Base-by-base conservation (phyloP, 78 protist genomes). In the Dictyostelium purpureum region DNA sequence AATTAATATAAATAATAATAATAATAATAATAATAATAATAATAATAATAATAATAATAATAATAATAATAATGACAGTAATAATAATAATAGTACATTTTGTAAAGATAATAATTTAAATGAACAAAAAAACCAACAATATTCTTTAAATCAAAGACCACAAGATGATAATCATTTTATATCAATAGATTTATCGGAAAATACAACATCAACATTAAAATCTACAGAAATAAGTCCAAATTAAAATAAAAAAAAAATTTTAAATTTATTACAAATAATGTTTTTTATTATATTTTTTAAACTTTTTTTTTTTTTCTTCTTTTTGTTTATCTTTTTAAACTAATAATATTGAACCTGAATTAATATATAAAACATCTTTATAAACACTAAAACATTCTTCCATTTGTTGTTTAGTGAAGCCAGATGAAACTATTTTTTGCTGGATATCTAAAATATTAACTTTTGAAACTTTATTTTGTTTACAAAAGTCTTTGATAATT, bases 401-500 rank as follows among this genome's bases (percentile, higher is more conserved):
- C 24, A 75, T 12, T 28, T 75, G 81, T 75, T 28, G 56, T 51
- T 28, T 10, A 21, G 81, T 75, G 18, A 51, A 75, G 35, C 81
- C 81, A 28, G 67, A 21, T 9, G 38, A 42, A 24, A 75, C 9
- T 26, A 37, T 65, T 35, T 91, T 87, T 78, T n/a, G 69, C 26
- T 16, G 43, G 6, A 70, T 71, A 45, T 69, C 79, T 18, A 1
- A 18, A 26, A 47, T 69, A 7, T 26, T 2, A 5, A 67, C 67
- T 52, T 82, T 47, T 24, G 11, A 56, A 2, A n/a, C 6, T 26
- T 54, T n/a, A 12, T 21, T 26, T 61, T 40, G 38, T 5, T 14
- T 38, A 4, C 54, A 81, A 37, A 31, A 19, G 11, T 77, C 61
- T 47, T 79, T 38, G n/a, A 90, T 90, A 63, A 90, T 35, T 11